A percentile compares a stretch with the other conserved stretches of the same genome.
Conservation (phyloP, 2,329 filamentous ascomycete species). For the Tolypocladium capitatum region DNA sequence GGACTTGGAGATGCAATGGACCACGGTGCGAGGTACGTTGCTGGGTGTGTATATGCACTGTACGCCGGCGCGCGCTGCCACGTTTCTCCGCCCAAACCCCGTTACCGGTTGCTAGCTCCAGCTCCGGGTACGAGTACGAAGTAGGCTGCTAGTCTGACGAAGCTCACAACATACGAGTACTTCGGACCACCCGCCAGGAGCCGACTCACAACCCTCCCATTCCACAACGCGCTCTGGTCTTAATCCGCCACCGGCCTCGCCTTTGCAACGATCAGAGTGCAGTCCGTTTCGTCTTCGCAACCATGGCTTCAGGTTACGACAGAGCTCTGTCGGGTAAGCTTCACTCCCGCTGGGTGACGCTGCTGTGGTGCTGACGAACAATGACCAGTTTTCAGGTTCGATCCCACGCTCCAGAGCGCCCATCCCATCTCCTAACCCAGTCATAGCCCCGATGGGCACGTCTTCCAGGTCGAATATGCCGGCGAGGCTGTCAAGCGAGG, state of each 20-base stretch:
- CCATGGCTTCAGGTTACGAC: constrained; percentile 92
- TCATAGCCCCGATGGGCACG: constrained; percentile 88
- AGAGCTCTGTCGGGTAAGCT: constrained; percentile 91
- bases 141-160: constrained; percentile 27
- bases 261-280: not conserved
- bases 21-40: not conserved
- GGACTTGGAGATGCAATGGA: too few relatives aligned
- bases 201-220: constrained; percentile 2
- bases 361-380: constrained; percentile 23
- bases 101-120: constrained; percentile 5
- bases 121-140: too few relatives aligned
- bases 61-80: constrained; percentile 9
- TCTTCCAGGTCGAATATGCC: constrained; percentile 99
- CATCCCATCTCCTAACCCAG: constrained; percentile 26
- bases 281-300: constrained; percentile 2
- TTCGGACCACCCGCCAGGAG: too few relatives aligned
- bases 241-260: not conserved
- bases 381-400: constrained; percentile 66
- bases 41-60: not conserved
- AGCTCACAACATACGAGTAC: too few relatives aligned
- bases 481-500: constrained; percentile 98
- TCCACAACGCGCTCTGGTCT: not conserved
- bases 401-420: not conserved
- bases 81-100: constrained; percentile 14
- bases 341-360: not conserved